Percentiles rank a stretch among this genome's conserved stretches.
Conservation (phyloP, 345 rosid species). For the Ricinus communis region DNA sequence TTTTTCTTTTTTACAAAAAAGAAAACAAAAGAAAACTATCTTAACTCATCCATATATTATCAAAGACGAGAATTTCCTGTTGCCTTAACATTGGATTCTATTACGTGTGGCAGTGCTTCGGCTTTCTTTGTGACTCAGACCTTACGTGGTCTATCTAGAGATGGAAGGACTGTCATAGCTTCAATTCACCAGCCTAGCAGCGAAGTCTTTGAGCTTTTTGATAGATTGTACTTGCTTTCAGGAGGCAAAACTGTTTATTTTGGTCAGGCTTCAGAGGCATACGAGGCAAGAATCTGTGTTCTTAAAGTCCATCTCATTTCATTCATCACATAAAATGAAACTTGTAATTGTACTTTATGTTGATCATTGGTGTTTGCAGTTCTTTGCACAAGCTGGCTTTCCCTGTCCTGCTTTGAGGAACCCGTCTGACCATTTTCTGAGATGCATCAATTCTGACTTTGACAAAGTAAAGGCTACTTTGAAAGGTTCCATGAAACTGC, state of each 20-base stretch:
- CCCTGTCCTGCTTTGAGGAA: constrained; percentile 95
- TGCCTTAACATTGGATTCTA: not conserved
- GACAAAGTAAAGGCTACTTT: constrained; percentile 93
- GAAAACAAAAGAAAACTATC: too few relatives aligned
- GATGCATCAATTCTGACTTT: constrained; percentile 90
- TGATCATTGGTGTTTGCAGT: constrained; percentile 39
- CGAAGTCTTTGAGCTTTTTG: constrained; percentile 93
- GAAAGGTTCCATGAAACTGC: constrained; percentile 85
- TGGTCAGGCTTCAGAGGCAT: constrained; percentile 81
- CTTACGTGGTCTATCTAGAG: constrained; percentile 74
- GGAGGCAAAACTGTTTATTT: constrained; percentile 92
- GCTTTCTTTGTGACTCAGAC: constrained; percentile 98
- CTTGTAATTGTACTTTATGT: not conserved
- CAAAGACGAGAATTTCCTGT: too few relatives aligned
- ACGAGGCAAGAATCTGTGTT: constrained; percentile 52
- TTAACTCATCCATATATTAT: too few relatives aligned
- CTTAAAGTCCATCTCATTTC: not conserved
- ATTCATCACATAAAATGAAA: not conserved
- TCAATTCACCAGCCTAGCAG: constrained; percentile 96
- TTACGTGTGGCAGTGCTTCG: constrained; percentile 61
- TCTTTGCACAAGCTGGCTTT: constrained; percentile 94
- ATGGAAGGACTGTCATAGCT: constrained; percentile 93
- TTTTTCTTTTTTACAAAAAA: not conserved
- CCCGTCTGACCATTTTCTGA: constrained; percentile 93
- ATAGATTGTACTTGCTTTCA: constrained; percentile 77